These are phyloP conservation scores for Fusarium foetens DNA, from an alignment of 2,329 filamentous ascomycete genomes.

Conservation along the genomic window DNA sequence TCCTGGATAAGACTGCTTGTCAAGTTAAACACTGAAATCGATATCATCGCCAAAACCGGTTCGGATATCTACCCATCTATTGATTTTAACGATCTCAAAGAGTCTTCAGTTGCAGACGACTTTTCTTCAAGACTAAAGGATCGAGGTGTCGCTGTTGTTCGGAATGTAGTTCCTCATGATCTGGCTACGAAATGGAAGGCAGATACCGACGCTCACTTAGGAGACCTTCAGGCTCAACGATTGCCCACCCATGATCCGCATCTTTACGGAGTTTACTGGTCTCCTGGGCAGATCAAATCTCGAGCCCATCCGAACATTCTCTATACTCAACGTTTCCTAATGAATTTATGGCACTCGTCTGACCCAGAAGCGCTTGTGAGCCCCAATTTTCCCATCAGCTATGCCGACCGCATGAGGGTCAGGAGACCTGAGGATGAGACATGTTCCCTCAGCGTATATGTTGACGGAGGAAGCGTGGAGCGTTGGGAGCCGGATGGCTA, in stretches of 20 bases:
- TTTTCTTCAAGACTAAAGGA: constrained; percentile 46
- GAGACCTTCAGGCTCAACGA: constrained; percentile 54
- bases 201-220: constrained; percentile 63
- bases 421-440: constrained; percentile 60
- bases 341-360: constrained; percentile 48
- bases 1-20: constrained; percentile 55
- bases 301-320: constrained; percentile 54
- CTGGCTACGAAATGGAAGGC: constrained; percentile 58
- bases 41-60: constrained; percentile 46
- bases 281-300: constrained; percentile 53
- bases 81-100: constrained; percentile 52
- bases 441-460: constrained; percentile 67
- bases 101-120: constrained; percentile 35
- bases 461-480: constrained; percentile 73
- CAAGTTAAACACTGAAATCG: constrained; percentile 52
- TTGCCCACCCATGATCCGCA: constrained; percentile 49
- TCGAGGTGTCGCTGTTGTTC: constrained; percentile 48
- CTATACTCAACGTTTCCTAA: constrained; percentile 59
- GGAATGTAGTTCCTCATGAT: constrained; percentile 46
- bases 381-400: constrained; percentile 61
- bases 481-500: constrained; percentile 75
- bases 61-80: constrained; percentile 55
- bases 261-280: constrained; percentile 54
- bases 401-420: constrained; percentile 70
- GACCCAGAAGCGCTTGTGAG: constrained; percentile 57